Conservation (phyloP, 2,329 filamentous ascomycete genomes). For the Ceratocystis variospora region DNA sequence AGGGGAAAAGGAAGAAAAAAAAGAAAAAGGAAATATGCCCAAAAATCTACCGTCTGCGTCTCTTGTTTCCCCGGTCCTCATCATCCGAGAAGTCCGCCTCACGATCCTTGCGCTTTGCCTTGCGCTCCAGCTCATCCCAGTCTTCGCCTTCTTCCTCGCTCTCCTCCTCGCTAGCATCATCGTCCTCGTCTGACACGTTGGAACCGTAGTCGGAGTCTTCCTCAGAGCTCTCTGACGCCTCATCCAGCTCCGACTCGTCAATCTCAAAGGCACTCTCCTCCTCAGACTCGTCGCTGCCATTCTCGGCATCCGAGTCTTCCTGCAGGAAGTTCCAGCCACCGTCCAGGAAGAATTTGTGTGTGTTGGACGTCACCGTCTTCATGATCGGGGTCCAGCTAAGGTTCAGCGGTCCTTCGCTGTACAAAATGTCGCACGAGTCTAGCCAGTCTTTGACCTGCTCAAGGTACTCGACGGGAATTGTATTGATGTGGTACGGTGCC, state of each 20-base stretch:
- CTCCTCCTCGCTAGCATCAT: conserved; percentile 48
- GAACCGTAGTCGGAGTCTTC: conserved; percentile 91
- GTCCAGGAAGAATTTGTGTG: conserved; percentile 87
- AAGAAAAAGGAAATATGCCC: background rate
- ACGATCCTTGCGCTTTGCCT: conserved; percentile 73
- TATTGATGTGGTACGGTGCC: conserved; percentile 89
- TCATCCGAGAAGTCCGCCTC: conserved; percentile 45
- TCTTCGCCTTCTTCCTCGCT: conserved; percentile 64
- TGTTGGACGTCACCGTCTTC: conserved; percentile 93
- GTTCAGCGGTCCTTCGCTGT: conserved; percentile 87
- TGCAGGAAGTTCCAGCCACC: conserved; percentile 91
- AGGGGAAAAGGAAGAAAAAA: conserved; percentile 10
- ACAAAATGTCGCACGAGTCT: conserved; percentile 88
- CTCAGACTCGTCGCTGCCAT: conserved; percentile 53
- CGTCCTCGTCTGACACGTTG: conserved; percentile 71
- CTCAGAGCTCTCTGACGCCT: conserved; percentile 59
- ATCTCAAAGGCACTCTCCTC: conserved; percentile 91
- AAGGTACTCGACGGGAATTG: conserved; percentile 86
- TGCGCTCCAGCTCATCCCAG: conserved; percentile 89
- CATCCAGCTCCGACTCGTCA: conserved; percentile 71
- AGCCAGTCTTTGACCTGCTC: conserved; percentile 97
- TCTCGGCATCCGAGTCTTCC: conserved; percentile 77
- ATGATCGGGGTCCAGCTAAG: conserved; percentile 98
- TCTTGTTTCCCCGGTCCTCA: conserved; percentile 61
- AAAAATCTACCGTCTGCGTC: conserved; percentile 20